phyloP scores from a whole-genome alignment of 495 filamentous ascomycete species.

The Penicillium crystallinum region DNA sequence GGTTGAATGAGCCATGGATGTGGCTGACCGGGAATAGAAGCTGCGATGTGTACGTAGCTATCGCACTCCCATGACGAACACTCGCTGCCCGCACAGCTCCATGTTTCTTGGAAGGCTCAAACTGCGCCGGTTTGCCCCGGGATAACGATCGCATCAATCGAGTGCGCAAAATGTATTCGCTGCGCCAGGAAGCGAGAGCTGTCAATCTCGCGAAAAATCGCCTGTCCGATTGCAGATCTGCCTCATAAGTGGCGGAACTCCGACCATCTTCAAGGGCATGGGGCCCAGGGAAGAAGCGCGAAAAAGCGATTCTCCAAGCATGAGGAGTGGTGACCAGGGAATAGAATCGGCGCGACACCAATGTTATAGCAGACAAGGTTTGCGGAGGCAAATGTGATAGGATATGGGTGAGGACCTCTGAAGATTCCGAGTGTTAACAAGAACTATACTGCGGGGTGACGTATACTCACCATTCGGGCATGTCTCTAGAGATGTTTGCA shows the following conservation, averaged over 20 bases:
- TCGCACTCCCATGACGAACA: slow-evolving; percentile 50
- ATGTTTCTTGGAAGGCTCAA: slow-evolving; percentile 47
- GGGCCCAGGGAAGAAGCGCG: slow-evolving; percentile 78
- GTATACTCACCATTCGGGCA: slow-evolving; percentile 73
- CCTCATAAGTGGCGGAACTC: slow-evolving; percentile 21
- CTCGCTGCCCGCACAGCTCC: slow-evolving; percentile 42
- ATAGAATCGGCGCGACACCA: slow-evolving; percentile 83
- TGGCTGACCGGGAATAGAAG: slow-evolving; percentile 68
- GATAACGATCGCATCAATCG: slow-evolving; percentile 71
- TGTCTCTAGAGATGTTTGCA: slow-evolving; percentile 51
- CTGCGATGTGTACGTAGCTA: slow-evolving; percentile 77
- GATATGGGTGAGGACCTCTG: slow-evolving; percentile 90
- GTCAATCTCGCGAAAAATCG: slow-evolving; percentile 77
- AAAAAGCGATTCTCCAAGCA: slow-evolving; percentile 86
- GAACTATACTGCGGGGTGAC: background rate
- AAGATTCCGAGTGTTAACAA: slow-evolving; percentile 20
- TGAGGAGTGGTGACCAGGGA: slow-evolving; percentile 78
- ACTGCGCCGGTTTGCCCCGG: slow-evolving; percentile 67
- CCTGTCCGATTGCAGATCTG: slow-evolving; percentile 57
- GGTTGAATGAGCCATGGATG: slow-evolving; percentile 66
- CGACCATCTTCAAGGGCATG: slow-evolving; percentile 38
- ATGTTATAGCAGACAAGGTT: slow-evolving; percentile 66
- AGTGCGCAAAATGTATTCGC: slow-evolving; percentile 87
- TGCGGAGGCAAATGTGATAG: slow-evolving; percentile 80
- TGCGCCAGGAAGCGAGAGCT: slow-evolving; percentile 78